phyloP scores from a whole-genome alignment of 352 stramenopile species.

The Pythium guiyangense region DNA sequence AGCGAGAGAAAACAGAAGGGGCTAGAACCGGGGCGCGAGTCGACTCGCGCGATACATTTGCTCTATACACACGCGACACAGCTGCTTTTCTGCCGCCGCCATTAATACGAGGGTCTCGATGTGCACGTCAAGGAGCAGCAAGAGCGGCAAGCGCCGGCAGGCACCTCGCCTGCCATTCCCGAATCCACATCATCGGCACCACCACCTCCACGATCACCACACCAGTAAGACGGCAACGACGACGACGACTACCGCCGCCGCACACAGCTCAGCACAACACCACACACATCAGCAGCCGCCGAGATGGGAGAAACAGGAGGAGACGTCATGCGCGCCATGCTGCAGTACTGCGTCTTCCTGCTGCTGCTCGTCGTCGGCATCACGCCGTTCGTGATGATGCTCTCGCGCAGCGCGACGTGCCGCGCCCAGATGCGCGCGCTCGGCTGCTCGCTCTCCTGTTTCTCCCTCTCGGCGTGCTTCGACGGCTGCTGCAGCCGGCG shows the following conservation, averaged over 20 bases:
- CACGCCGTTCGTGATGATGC: conserved; percentile 38
- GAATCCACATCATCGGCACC: not conserved
- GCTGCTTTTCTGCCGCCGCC: too few species aligned
- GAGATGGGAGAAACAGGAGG: conserved; percentile 7
- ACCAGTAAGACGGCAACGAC: not conserved
- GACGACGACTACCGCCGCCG: not conserved
- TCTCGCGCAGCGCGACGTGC: conserved; percentile 36
- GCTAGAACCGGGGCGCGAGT: too few species aligned
- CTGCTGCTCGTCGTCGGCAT: conserved; percentile 37
- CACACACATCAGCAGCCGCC: not conserved
- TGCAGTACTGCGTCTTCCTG: conserved; percentile 47
- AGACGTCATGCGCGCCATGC: conserved; percentile 24
- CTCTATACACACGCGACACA: too few species aligned
- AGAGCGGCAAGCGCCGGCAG: too few species aligned
- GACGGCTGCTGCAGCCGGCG: conserved; percentile 16
- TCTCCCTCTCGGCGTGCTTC: conserved; percentile 10
- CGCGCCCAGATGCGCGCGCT: conserved; percentile 29
- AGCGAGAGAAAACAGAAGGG: too few species aligned
- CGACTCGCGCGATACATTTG: too few species aligned
- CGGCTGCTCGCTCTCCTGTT: conserved; percentile 32
- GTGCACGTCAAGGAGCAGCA: too few species aligned
- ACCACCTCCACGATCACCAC: not conserved
- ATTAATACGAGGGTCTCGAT: too few species aligned
- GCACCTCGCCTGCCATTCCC: not conserved
- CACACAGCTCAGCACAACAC: not conserved